Evolutionary conservation across 139 green algal species (phyloP).

Genomic region (Gonium pectorale): DNA sequence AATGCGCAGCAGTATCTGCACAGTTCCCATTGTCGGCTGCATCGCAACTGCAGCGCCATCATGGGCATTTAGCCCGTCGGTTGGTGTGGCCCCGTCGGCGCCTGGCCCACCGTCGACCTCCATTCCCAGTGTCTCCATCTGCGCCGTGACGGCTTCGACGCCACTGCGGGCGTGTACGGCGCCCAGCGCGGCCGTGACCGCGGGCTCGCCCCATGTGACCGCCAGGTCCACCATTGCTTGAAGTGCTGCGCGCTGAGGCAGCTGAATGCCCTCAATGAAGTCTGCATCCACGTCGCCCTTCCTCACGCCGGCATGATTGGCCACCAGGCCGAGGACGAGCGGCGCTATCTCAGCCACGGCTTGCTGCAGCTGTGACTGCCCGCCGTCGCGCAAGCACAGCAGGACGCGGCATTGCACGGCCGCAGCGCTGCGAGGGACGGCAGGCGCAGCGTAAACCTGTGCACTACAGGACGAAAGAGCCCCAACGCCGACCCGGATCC

Average conservation of each 20-base stretch:
- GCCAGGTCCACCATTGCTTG: constrained; percentile 33
- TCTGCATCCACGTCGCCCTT: too few species aligned
- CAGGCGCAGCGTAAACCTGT: too few species aligned
- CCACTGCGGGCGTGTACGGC: neutral
- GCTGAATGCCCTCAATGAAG: too few species aligned
- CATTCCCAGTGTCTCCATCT: neutral
- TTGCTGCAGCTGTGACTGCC: neutral
- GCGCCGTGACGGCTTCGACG: constrained; percentile 2
- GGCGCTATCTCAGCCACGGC: neutral
- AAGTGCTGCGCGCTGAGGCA: neutral
- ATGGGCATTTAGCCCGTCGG: too few species aligned
- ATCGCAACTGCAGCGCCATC: too few species aligned
- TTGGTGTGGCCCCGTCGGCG: too few species aligned
- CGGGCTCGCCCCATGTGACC: constrained; percentile 8
- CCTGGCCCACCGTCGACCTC: neutral
- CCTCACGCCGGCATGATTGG: too few species aligned
- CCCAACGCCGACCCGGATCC: too few species aligned
- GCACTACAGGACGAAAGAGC: too few species aligned
- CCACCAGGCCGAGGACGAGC: too few species aligned
- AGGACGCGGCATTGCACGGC: constrained; percentile 6
- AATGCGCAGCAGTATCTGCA: constrained; percentile 12
- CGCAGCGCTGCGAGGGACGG: constrained; percentile 6
- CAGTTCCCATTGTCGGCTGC: too few species aligned
- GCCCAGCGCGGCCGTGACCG: neutral
- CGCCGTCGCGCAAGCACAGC: constrained; percentile 22